A percentile compares a stretch with the other conserved stretches of the same genome.
Conservation (phyloP, 2,329 filamentous ascomycete species). For the Leptographium galeiforme region DNA sequence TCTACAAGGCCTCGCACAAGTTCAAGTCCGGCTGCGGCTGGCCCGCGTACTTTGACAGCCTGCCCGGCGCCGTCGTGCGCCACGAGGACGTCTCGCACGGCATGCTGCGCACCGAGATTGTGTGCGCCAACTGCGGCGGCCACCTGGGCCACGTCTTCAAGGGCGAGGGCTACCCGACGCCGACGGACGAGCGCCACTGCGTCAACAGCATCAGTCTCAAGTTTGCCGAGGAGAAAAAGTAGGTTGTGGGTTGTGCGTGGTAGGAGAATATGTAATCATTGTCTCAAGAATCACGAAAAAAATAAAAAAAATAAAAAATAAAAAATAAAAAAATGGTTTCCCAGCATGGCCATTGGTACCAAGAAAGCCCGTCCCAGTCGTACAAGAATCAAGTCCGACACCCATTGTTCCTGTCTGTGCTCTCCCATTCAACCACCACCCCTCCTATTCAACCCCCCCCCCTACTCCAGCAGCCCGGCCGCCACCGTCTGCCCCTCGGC, state of each 20-base stretch:
- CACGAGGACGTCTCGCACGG: constrained; percentile 66
- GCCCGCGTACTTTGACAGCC: constrained; percentile 94
- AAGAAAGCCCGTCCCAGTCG: too few relatives aligned
- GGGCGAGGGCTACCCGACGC: constrained; percentile 69
- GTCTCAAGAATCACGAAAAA: too few relatives aligned
- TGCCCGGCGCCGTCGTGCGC: constrained; percentile 78
- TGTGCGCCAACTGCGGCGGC: constrained; percentile 87
- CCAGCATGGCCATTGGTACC: too few relatives aligned
- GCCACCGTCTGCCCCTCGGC: constrained; percentile 74
- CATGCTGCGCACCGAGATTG: constrained; percentile 83
- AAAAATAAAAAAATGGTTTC: too few relatives aligned
- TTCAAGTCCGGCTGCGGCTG: constrained; percentile 95
- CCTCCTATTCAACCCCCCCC: too few relatives aligned
- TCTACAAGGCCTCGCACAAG: constrained; percentile 90
- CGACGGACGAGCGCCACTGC: constrained; percentile 92
- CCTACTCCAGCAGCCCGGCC: constrained; percentile 65
- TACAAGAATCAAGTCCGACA: too few relatives aligned
- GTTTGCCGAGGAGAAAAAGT: constrained; percentile 50
- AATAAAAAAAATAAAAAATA: too few relatives aligned
- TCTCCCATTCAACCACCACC: too few relatives aligned
- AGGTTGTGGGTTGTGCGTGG: not conserved
- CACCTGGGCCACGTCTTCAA: constrained; percentile 88
- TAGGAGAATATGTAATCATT: too few relatives aligned
- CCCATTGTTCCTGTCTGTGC: too few relatives aligned
- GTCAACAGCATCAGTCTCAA: constrained; percentile 88